These are phyloP conservation scores for Chenopodium formosanum DNA, from an alignment of 148 eudicot species.

Conservation along the genomic window DNA sequence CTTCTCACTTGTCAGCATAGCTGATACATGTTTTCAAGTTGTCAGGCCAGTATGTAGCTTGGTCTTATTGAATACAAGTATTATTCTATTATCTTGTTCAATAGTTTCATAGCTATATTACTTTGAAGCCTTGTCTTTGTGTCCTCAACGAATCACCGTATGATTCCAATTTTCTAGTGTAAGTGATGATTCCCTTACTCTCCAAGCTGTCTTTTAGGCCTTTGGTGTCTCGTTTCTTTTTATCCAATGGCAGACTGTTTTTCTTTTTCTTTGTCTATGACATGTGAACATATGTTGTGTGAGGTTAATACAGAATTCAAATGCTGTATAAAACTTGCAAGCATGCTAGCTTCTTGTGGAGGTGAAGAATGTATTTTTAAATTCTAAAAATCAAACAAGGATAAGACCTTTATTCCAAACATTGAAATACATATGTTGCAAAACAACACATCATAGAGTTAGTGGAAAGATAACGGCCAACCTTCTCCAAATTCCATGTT, in stretches of 20 bases:
- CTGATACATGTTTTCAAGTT: too few relatives aligned
- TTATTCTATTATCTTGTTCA: background rate
- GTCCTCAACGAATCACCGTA: background rate
- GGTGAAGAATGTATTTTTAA: background rate
- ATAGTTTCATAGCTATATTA: background rate
- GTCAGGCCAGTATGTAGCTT: background rate
- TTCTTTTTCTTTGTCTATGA: background rate
- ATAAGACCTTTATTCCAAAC: background rate
- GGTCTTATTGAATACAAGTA: background rate
- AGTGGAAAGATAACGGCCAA: constrained; percentile 23
- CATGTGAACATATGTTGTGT: background rate
- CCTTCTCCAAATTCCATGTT: constrained; percentile 97
- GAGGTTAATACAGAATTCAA: background rate
- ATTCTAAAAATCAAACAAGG: background rate
- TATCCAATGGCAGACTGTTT: background rate
- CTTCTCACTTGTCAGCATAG: background rate
- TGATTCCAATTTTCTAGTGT: background rate
- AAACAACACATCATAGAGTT: background rate
- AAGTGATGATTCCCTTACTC: background rate
- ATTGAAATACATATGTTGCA: background rate
- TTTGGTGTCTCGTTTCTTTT: background rate
- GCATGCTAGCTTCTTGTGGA: background rate
- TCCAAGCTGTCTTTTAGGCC: background rate
- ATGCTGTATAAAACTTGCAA: background rate
- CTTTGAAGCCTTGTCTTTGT: background rate